Conservation (phyloP, 257 asterid species). For the Solanum gracilifrons region DNA sequence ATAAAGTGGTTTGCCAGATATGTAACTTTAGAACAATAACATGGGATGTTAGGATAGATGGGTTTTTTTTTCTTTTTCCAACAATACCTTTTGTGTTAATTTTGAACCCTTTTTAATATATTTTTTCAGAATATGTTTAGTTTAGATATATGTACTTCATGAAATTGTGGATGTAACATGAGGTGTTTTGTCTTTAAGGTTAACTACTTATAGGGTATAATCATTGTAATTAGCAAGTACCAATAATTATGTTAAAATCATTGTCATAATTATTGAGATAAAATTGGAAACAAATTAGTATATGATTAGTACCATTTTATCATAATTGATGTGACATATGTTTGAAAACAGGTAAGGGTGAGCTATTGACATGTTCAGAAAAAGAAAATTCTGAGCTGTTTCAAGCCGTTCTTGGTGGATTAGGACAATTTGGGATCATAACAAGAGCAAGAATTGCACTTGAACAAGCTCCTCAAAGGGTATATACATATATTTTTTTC, state of each 20-base stretch:
- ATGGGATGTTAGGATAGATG: slow-evolving; percentile 4
- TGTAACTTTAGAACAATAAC: not conserved
- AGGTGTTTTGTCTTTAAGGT: slow-evolving; percentile 20
- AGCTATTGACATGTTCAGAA: slow-evolving; percentile 48
- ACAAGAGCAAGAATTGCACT: slow-evolving; percentile 76
- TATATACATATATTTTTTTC: slow-evolving; percentile 1
- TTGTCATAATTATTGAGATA: not conserved
- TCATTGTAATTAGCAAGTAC: not conserved
- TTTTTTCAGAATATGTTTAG: not conserved
- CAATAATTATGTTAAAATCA: not conserved
- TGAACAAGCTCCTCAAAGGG: slow-evolving; percentile 68
- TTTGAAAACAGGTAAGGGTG: slow-evolving; percentile 61
- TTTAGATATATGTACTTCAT: not conserved
- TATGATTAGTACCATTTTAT: not conserved
- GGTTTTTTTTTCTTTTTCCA: not conserved
- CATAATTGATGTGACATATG: not conserved
- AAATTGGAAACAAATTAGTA: not conserved
- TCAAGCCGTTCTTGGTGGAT: slow-evolving; percentile 71
- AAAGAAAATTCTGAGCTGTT: slow-evolving; percentile 43
- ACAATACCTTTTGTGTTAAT: not conserved
- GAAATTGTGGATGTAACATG: slow-evolving; percentile 22
- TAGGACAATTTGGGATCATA: slow-evolving; percentile 80
- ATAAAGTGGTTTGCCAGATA: not conserved
- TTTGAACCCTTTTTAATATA: not conserved
- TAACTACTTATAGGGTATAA: not conserved